These are phyloP conservation scores for Moniliella sp. DNA, from an alignment of 1,284 basidiomycete genomes.

Conservation along the genomic window DNA sequence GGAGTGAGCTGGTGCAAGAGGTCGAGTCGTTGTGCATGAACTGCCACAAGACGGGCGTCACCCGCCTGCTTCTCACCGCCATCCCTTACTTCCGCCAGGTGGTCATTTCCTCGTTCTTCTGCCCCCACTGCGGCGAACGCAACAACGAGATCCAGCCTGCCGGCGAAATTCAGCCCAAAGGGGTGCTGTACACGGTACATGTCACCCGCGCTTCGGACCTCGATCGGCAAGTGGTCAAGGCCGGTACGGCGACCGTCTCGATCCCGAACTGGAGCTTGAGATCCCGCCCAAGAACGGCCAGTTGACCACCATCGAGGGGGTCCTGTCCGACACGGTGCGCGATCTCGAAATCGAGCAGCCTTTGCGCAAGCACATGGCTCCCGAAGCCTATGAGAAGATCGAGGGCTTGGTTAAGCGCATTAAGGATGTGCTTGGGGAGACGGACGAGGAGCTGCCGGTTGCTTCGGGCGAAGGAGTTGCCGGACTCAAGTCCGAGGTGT, in stretches of 20 bases:
- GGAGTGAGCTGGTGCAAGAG: slow-evolving; percentile 18
- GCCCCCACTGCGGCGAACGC: slow-evolving; percentile 66
- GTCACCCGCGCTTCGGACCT: slow-evolving; percentile 54
- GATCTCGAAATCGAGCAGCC: slow-evolving; percentile 72
- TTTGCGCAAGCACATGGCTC: slow-evolving; percentile 60
- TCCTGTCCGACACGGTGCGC: slow-evolving; percentile 59
- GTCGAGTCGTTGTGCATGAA: slow-evolving; percentile 85
- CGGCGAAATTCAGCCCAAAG: slow-evolving; percentile 51
- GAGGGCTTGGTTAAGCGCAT: slow-evolving; percentile 52
- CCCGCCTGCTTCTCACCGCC: slow-evolving; percentile 69
- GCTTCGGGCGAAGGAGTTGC: slow-evolving; percentile 15
- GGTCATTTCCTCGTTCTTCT: slow-evolving; percentile 84
- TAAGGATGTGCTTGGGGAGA: slow-evolving; percentile 48
- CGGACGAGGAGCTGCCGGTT: slow-evolving; percentile 28
- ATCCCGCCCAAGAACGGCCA: slow-evolving; percentile 67
- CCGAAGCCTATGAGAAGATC: slow-evolving; percentile 55
- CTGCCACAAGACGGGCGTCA: slow-evolving; percentile 75
- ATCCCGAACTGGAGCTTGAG: slow-evolving; percentile 79
- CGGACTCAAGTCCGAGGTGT: slow-evolving; percentile 31
- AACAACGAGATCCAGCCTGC: slow-evolving; percentile 94
- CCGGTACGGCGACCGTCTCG: slow-evolving; percentile 54
- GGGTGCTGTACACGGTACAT: slow-evolving; percentile 54
- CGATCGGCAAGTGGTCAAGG: slow-evolving; percentile 80
- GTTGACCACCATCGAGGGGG: slow-evolving; percentile 81
- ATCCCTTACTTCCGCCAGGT: slow-evolving; percentile 93